These are phyloP conservation scores for Fusarium heterosporum DNA, from an alignment of 2,329 filamentous ascomycete species.

Conservation along the genomic window DNA sequence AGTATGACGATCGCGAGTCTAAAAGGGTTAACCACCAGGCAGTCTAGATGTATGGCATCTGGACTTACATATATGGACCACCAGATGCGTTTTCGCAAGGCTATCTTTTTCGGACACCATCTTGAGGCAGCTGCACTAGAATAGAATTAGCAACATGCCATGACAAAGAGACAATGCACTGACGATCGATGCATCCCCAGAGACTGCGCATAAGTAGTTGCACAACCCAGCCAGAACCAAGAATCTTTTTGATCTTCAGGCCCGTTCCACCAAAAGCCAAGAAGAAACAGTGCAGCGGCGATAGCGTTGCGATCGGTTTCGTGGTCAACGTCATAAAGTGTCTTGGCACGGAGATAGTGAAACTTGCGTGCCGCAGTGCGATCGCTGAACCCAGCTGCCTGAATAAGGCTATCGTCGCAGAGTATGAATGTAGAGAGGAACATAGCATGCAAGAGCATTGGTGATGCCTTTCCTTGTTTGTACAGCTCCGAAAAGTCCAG, in stretches of 20 bases:
- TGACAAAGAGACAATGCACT: accelerated
- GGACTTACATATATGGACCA: slow-evolving; percentile 37
- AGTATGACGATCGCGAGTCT: slow-evolving; percentile 36
- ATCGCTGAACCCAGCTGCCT: slow-evolving; percentile 24
- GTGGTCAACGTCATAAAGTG: slow-evolving; percentile 31
- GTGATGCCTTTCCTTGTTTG: slow-evolving; percentile 2
- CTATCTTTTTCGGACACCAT: neutral
- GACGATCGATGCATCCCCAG: slow-evolving; percentile 39
- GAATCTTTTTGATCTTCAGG: slow-evolving; percentile 40
- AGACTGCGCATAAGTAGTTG: slow-evolving; percentile 33
- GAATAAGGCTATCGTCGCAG: slow-evolving; percentile 19
- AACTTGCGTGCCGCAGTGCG: slow-evolving; percentile 29
- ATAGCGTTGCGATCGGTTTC: slow-evolving; percentile 20
- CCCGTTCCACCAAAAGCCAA: slow-evolving; percentile 39
- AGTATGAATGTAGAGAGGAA: slow-evolving; percentile 25
- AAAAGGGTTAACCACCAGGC: accelerated
- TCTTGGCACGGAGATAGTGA: slow-evolving; percentile 34
- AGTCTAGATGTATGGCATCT: accelerated
- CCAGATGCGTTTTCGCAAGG: slow-evolving; percentile 35
- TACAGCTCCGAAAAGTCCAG: slow-evolving; percentile 1
- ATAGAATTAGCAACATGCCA: accelerated
- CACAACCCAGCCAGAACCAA: slow-evolving; percentile 39
- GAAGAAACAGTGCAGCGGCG: slow-evolving; percentile 15
- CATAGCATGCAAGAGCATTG: slow-evolving; percentile 20
- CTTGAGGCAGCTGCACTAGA: neutral